Percentiles rank a stretch among this genome's conserved stretches.
Evolutionary conservation across 73 alveolate species (phyloP).

Genomic region (Tetrahymena elliotti): DNA sequence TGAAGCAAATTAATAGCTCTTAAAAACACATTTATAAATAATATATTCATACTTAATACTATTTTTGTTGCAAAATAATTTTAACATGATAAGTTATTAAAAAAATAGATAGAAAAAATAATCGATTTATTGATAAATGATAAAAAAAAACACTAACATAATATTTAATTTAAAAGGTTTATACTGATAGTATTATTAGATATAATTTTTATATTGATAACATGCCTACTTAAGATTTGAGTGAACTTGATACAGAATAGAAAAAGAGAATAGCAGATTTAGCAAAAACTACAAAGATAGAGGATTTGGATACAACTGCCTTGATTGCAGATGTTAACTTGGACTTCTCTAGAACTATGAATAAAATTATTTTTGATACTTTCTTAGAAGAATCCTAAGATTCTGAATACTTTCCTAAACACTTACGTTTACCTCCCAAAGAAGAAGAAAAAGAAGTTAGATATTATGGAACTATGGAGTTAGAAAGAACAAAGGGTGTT

Average conservation of each 20-base stretch:
- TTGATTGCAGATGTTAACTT: conserved; percentile 66
- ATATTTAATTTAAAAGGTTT: not conserved
- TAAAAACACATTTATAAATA: no score
- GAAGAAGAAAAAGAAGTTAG: conserved; percentile 33
- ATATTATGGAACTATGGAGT: conserved; percentile 64
- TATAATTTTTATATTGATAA: conserved; percentile 78
- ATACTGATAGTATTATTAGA: conserved; percentile 43
- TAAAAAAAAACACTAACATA: no score
- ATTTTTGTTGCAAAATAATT: no score
- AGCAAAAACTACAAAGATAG: conserved; percentile 45
- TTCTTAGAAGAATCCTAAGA: conserved; percentile 51
- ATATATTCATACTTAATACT: no score
- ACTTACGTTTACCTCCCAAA: conserved; percentile 51
- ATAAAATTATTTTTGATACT: conserved; percentile 90
- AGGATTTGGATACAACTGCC: conserved; percentile 48
- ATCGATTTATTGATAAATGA: no score
- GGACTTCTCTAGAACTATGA: conserved; percentile 95
- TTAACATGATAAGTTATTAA: no score
- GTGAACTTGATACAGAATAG: conserved; percentile 70
- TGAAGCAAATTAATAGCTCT: not conserved
- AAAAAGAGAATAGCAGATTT: conserved; percentile 54
- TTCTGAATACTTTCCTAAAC: conserved; percentile 37
- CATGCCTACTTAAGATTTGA: conserved; percentile 79
- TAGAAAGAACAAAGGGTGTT: conserved; percentile 33
- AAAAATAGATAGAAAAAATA: no score